Conservation (phyloP, 139 green algal species). For the Mesotaenium endlicherianum region DNA sequence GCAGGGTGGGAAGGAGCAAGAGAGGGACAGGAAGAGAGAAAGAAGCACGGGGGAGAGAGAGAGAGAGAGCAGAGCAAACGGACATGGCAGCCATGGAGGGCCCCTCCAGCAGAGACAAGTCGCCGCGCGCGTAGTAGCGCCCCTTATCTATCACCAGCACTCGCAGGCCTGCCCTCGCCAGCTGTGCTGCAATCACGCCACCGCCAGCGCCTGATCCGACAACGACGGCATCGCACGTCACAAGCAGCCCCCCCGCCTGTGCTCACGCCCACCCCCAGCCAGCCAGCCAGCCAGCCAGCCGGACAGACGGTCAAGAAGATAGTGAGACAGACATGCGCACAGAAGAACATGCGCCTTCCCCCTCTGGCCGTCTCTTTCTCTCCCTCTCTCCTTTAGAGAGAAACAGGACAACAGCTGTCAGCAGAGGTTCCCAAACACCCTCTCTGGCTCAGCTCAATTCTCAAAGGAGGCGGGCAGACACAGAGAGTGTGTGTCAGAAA, state of each 20-base stretch:
- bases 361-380: background rate
- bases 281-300: background rate
- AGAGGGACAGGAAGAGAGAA: background rate
- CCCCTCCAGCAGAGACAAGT: slow-evolving; percentile 42
- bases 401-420: too few species aligned
- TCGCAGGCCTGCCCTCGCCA: slow-evolving; percentile 41
- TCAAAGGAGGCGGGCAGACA: too few species aligned
- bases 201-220: slow-evolving; percentile 25
- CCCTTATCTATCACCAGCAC: slow-evolving; percentile 74
- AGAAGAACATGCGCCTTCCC: background rate
- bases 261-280: background rate
- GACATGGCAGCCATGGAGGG: slow-evolving; percentile 48
- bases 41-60: too few species aligned
- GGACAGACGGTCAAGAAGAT: too few species aligned
- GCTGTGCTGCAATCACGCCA: slow-evolving; percentile 23
- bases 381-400: too few species aligned
- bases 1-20: background rate
- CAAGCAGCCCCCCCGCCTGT: slow-evolving; percentile 1
- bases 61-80: too few species aligned
- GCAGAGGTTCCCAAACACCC: too few species aligned
- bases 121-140: slow-evolving; percentile 40
- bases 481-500: too few species aligned
- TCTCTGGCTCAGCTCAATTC: too few species aligned
- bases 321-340: background rate
- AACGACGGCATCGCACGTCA: slow-evolving; percentile 36